Evolutionary conservation across 1,139 yeast genomes (phyloP).

Genomic region (Taphrina communis): DNA sequence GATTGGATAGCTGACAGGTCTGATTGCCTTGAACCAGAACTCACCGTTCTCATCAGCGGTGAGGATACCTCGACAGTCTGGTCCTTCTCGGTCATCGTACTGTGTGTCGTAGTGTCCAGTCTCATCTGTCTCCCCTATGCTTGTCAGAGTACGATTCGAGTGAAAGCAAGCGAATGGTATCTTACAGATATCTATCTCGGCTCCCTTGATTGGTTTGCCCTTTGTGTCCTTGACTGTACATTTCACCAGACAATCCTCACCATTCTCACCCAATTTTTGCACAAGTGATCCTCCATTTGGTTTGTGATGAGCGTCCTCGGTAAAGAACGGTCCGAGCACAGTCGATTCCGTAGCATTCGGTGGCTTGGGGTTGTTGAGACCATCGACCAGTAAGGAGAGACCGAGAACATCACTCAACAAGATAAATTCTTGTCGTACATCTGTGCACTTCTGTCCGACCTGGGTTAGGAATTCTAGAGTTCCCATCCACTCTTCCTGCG

Average conservation of each 20-base stretch:
- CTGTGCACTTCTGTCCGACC: constrained; percentile 52
- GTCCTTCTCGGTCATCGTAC: constrained; percentile 52
- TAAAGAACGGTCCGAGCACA: constrained; percentile 53
- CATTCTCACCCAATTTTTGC: constrained; percentile 49
- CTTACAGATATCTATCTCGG: constrained; percentile 46
- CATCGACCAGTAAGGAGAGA: constrained; percentile 52
- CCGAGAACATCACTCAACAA: constrained; percentile 52
- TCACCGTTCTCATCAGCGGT: constrained; percentile 51
- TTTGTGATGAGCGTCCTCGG: constrained; percentile 52
- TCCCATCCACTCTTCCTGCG: constrained; percentile 53
- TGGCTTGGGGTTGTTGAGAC: constrained; percentile 53
- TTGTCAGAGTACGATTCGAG: neutral
- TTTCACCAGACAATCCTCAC: constrained; percentile 49
- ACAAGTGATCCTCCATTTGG: constrained; percentile 51
- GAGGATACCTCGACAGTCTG: constrained; percentile 52
- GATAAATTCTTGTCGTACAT: constrained; percentile 53
- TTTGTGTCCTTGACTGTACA: constrained; percentile 50
- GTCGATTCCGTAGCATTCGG: constrained; percentile 52
- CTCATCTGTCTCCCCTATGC: constrained; percentile 45
- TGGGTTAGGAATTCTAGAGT: constrained; percentile 52
- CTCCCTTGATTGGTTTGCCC: constrained; percentile 52
- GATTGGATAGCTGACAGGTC: constrained; percentile 55
- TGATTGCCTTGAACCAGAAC: constrained; percentile 51
- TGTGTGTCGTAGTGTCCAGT: constrained; percentile 55
- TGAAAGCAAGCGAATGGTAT: constrained; percentile 23